Conservation (phyloP, 768 basidiomycete species). For the Terana coerulea region DNA sequence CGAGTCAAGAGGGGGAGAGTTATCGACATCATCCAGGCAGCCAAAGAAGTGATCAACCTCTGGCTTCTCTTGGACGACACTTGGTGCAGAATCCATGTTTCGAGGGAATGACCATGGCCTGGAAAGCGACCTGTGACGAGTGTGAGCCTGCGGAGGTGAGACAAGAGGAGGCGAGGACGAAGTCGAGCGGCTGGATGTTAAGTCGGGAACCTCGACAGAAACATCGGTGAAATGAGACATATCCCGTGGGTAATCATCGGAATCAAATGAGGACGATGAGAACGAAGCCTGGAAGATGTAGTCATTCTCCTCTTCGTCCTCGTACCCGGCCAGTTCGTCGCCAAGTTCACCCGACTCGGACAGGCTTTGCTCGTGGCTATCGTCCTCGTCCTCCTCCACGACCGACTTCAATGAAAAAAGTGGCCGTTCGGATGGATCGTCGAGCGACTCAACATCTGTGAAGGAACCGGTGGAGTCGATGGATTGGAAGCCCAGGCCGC, state of each 20-base stretch:
- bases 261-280: conserved; percentile 26
- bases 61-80: conserved; percentile 28
- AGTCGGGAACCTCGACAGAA: conserved; percentile 15
- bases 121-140: conserved; percentile 44
- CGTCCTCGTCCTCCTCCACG: conserved; percentile 48
- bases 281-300: conserved; percentile 33
- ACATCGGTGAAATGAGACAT: conserved; percentile 26
- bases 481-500: conserved; percentile 52
- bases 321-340: conserved; percentile 59
- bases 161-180: conserved; percentile 29
- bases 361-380: conserved; percentile 13
- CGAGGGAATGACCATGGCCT: conserved; percentile 63
- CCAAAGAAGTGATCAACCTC: conserved; percentile 78
- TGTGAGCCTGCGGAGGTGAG: conserved; percentile 25
- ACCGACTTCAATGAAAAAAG: conserved; percentile 46
- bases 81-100: conserved; percentile 13
- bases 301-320: conserved; percentile 72
- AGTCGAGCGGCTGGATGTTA: conserved; percentile 24
- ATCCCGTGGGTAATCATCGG: conserved; percentile 26
- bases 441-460: conserved; percentile 65
- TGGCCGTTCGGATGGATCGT: conserved; percentile 38
- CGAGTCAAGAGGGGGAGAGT: conserved; percentile 41
- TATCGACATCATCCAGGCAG: conserved; percentile 53
- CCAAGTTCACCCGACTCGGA: conserved; percentile 45
- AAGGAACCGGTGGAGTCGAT: conserved; percentile 61